Conservation (phyloP, 441 rosid genomes). For the Cnidoscolus chayamansa region DNA sequence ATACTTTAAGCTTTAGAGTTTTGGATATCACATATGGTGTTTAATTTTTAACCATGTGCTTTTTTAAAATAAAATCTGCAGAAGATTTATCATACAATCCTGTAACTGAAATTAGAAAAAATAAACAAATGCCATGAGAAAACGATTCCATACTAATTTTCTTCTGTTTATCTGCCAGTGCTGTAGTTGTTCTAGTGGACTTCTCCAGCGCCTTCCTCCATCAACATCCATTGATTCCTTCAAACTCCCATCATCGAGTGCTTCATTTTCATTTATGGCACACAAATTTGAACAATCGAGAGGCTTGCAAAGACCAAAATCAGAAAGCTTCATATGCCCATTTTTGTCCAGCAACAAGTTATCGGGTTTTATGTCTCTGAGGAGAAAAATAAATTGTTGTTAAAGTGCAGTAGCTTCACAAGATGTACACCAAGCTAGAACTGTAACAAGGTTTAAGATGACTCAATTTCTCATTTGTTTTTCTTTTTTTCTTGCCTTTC, state of each 20-base stretch:
- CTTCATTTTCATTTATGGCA: conserved; percentile 66
- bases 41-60: background rate
- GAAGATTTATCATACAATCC: background rate
- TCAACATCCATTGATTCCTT: conserved; percentile 73
- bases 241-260: conserved; percentile 60
- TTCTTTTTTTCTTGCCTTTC: background rate
- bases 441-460: conserved; percentile 11
- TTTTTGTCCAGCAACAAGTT: conserved; percentile 81
- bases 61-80: background rate
- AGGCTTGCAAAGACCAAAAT: conserved; percentile 99
- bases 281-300: conserved; percentile 73
- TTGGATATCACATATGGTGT: background rate
- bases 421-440: conserved; percentile 14
- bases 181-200: conserved; percentile 78
- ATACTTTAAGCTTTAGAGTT: background rate
- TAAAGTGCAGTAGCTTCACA: conserved; percentile 12
- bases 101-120: background rate
- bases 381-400: conserved; percentile 17
- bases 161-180: conserved; percentile 96
- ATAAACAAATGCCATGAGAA: conserved; percentile 13
- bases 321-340: conserved; percentile 95
- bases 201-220: conserved; percentile 82
- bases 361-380: conserved; percentile 96
- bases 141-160: conserved; percentile 55
- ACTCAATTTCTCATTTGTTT: conserved; percentile 12